Conservation (phyloP, 106 monocot genomes). For the Phalaenopsis aphrodite region DNA sequence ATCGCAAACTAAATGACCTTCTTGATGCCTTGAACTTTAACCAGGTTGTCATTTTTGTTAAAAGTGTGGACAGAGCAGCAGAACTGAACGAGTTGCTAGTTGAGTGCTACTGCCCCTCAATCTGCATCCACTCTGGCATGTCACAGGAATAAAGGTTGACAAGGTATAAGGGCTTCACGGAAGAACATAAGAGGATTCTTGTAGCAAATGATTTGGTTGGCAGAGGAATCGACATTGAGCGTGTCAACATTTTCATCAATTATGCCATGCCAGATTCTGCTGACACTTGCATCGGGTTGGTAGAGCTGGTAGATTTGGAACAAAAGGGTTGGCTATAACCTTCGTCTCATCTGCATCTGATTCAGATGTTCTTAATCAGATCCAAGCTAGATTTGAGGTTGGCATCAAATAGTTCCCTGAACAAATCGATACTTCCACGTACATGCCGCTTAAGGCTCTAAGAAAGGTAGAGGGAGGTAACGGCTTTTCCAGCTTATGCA, state of each 20-base stretch:
- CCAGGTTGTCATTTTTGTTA: conserved; percentile 97
- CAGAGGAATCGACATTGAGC: conserved; percentile 95
- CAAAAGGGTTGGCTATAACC: conserved; percentile 93
- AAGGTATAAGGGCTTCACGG: conserved; percentile 94
- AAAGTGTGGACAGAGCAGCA: conserved; percentile 87
- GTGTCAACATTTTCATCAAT: conserved; percentile 97
- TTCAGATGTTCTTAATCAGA: conserved; percentile 92
- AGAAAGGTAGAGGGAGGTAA: too few species aligned
- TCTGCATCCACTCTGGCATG: conserved; percentile 99
- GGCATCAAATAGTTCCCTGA: conserved; percentile 96
- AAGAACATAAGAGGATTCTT: conserved; percentile 94
- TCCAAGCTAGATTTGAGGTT: conserved; percentile 97
- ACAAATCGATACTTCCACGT: conserved; percentile 94
- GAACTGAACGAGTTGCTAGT: conserved; percentile 85
- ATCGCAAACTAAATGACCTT: conserved; percentile 95
- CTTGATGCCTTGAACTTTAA: conserved; percentile 98
- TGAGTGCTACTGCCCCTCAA: conserved; percentile 97
- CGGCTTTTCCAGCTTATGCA: too few species aligned
- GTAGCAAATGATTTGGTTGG: conserved; percentile 94
- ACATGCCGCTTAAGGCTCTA: conserved; percentile 16
- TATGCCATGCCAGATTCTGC: conserved; percentile 99
- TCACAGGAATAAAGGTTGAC: conserved; percentile 93
- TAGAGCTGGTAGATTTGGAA: conserved; percentile 92
- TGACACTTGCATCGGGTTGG: conserved; percentile 93
- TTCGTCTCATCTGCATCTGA: conserved; percentile 93